Conservation (phyloP, 495 filamentous ascomycete species). For the Cercophora sp. region DNA sequence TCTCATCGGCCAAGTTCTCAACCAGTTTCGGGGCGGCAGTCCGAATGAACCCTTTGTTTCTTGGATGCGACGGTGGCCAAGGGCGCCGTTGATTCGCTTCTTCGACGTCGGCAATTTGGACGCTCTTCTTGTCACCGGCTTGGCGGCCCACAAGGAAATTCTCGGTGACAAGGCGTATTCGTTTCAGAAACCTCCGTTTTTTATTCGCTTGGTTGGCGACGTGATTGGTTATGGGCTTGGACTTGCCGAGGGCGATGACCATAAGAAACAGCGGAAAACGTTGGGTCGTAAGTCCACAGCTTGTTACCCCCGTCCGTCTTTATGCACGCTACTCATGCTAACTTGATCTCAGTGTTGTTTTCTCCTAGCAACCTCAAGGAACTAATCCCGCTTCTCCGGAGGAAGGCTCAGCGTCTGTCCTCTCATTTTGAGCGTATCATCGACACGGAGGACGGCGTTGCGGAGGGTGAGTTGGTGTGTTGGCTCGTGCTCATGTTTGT, state of each 20-base stretch:
- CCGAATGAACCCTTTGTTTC: slow-evolving; percentile 1
- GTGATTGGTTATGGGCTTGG: neutral
- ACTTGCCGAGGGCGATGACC: slow-evolving; percentile 6
- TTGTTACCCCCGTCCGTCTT: no score
- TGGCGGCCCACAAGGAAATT: neutral
- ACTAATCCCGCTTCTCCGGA: neutral
- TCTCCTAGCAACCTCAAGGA: neutral
- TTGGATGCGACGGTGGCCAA: slow-evolving; percentile 1
- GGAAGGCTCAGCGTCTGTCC: neutral
- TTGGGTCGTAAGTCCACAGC: neutral
- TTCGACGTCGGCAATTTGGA: slow-evolving; percentile 1
- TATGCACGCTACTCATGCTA: no score
- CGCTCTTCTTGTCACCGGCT: slow-evolving; percentile 1
- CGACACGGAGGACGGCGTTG: neutral
- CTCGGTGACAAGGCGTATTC: neutral
- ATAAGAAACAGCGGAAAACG: neutral
- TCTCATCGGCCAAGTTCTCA: neutral
- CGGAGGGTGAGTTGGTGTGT: neutral
- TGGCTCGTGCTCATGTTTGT: neutral
- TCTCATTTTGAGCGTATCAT: neutral
- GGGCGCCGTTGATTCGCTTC: neutral
- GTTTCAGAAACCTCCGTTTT: slow-evolving; percentile 4
- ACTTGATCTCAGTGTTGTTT: neutral
- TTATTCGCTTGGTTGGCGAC: neutral
- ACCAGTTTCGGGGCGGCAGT: slow-evolving; percentile 1